Evolutionary conservation across 75 land plant species (phyloP).

Genomic region (Pinus tabuliformis): DNA sequence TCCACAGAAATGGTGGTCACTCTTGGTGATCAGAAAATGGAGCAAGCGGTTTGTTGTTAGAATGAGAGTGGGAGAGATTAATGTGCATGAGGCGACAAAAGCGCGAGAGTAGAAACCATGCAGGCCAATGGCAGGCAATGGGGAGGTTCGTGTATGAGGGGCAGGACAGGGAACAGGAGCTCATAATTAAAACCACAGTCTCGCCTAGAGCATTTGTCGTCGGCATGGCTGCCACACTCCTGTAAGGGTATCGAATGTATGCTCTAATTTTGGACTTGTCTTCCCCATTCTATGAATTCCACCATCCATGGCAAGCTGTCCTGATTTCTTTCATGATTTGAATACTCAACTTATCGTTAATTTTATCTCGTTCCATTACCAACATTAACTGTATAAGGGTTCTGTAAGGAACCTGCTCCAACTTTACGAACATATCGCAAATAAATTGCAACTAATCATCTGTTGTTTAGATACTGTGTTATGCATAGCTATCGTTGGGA

Average conservation of each 20-base stretch:
- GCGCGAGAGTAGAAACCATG: slow-evolving; percentile 5
- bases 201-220: slow-evolving; percentile 5
- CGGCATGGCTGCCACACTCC: slow-evolving; percentile 11
- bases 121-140: slow-evolving; percentile 5
- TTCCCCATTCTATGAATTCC: not conserved
- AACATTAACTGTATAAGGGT: too few species aligned
- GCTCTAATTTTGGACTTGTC: not conserved
- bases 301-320: not conserved
- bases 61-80: not conserved
- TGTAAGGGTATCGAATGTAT: not conserved
- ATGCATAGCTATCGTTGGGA: too few species aligned
- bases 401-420: too few species aligned
- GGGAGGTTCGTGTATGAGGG: not conserved
- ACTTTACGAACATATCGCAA: too few species aligned
- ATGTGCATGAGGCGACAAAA: not conserved
- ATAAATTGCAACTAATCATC: too few species aligned
- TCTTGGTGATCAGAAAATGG: not conserved
- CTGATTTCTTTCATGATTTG: slow-evolving; percentile 1
- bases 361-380: too few species aligned
- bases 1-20: not conserved
- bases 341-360: too few species aligned
- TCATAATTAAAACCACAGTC: not conserved
- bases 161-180: not conserved
- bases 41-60: not conserved
- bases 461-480: too few species aligned